These are phyloP conservation scores for Tricholoma bakamatsutake DNA, from an alignment of 768 basidiomycete genomes.

Conservation along the genomic window DNA sequence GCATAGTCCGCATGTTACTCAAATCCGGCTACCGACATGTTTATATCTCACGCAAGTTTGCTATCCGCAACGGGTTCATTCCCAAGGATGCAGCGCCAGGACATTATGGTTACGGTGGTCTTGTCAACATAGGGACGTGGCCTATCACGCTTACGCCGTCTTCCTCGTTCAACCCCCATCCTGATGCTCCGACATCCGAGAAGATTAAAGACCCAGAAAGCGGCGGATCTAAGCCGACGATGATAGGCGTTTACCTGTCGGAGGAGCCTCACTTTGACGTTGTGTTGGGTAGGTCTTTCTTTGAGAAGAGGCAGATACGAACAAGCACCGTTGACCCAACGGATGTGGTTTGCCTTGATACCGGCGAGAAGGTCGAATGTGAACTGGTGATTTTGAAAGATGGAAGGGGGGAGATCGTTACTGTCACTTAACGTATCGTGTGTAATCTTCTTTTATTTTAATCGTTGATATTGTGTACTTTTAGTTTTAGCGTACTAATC, in stretches of 20 bases:
- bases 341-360: conserved; percentile 86
- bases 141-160: conserved; percentile 67
- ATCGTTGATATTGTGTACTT: not conserved
- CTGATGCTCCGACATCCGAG: conserved; percentile 18
- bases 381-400: conserved; percentile 91
- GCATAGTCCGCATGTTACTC: conserved; percentile 88
- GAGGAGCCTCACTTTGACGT: conserved; percentile 97
- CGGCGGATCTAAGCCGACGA: conserved; percentile 30
- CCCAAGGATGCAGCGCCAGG: conserved; percentile 84
- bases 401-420: conserved; percentile 85
- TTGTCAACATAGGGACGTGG: conserved; percentile 81
- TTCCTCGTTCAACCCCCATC: conserved; percentile 26
- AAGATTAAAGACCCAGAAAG: conserved; percentile 4
- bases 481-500: not conserved
- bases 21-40: conserved; percentile 90
- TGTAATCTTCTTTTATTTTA: not conserved
- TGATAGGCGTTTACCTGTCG: conserved; percentile 73
- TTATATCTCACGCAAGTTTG: conserved; percentile 94
- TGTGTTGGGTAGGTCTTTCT: conserved; percentile 83
- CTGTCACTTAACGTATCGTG: conserved; percentile 54
- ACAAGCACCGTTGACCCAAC: conserved; percentile 82
- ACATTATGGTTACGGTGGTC: conserved; percentile 88
- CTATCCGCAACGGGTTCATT: conserved; percentile 81
- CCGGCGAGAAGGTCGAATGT: conserved; percentile 86
- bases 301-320: conserved; percentile 77